These are phyloP conservation scores for Mortierella antarctica DNA, from an alignment of 192 early-diverging fungal species.

Conservation along the genomic window DNA sequence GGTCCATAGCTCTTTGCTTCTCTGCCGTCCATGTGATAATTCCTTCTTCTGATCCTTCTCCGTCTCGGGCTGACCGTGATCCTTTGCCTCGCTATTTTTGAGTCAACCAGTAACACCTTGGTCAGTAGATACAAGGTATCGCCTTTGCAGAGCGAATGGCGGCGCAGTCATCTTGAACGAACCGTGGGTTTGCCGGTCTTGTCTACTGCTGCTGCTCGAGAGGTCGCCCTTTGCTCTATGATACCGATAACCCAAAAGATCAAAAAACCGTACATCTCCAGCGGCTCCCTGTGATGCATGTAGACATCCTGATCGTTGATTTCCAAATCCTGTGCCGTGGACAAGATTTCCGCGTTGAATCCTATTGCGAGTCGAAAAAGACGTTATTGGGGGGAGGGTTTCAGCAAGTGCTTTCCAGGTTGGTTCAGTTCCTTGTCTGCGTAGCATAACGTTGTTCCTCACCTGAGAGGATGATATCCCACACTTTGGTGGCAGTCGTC, in stretches of 20 bases:
- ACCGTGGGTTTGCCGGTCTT: constrained; percentile 35
- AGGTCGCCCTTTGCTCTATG: constrained; percentile 68
- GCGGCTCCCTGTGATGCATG: constrained; percentile 66
- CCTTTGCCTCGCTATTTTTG: constrained; percentile 46
- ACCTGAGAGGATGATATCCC: constrained; percentile 53
- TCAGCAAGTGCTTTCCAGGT: background rate
- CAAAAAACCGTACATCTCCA: constrained; percentile 89
- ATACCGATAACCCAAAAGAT: constrained; percentile 83
- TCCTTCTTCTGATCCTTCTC: constrained; percentile 45
- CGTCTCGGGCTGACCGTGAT: constrained; percentile 32
- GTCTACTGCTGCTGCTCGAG: constrained; percentile 52
- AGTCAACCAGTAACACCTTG: background rate
- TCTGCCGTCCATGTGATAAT: constrained; percentile 68
- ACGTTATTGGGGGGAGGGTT: background rate
- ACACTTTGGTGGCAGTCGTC: constrained; percentile 41
- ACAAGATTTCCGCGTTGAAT: constrained; percentile 72
- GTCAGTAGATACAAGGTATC: background rate
- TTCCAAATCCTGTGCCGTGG: constrained; percentile 68
- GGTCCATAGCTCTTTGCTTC: constrained; percentile 67
- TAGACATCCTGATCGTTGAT: constrained; percentile 78
- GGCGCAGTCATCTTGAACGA: background rate
- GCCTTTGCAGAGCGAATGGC: no score
- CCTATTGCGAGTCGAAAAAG: constrained; percentile 51
- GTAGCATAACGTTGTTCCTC: background rate
- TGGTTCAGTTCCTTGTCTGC: no score